Conservation (phyloP, 2,329 filamentous ascomycete species). For the Pezicula neosporulosa region DNA sequence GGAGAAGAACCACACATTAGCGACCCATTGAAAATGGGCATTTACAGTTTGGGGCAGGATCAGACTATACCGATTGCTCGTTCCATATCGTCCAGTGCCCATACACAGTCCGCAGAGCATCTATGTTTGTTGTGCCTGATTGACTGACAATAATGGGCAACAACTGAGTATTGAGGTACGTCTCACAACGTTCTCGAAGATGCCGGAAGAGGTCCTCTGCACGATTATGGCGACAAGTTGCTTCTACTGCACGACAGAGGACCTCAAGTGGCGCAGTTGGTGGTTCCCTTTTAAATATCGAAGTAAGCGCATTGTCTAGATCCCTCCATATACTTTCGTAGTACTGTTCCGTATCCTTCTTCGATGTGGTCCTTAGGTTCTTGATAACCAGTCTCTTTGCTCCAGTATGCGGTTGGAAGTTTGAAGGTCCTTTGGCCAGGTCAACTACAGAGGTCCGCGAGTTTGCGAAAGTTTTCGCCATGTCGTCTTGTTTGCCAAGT, state of each 20-base stretch:
- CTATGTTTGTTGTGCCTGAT: constrained; percentile 52
- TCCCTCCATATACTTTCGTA: constrained; percentile 73
- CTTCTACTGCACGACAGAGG: constrained; percentile 87
- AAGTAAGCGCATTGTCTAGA: constrained; percentile 67
- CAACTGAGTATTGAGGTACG: constrained; percentile 62
- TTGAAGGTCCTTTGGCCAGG: constrained; percentile 19
- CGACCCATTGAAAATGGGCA: not conserved
- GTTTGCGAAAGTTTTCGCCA: constrained; percentile 19
- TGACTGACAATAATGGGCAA: constrained; percentile 49
- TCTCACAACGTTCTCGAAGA: constrained; percentile 63
- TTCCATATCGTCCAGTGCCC: constrained; percentile 75
- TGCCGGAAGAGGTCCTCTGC: constrained; percentile 64
- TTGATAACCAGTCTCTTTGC: constrained; percentile 90
- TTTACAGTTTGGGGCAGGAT: too few relatives aligned
- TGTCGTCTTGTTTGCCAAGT: constrained; percentile 11
- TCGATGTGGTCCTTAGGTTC: constrained; percentile 68
- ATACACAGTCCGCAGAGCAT: constrained; percentile 55
- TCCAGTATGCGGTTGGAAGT: constrained; percentile 70
- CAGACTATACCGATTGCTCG: constrained; percentile 61
- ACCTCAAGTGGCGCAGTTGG: constrained; percentile 78
- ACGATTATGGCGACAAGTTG: constrained; percentile 77
- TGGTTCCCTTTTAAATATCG: constrained; percentile 65
- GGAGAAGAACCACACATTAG: constrained; percentile 7
- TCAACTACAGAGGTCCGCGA: constrained; percentile 16
- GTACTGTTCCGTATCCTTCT: constrained; percentile 67